Conservation (phyloP, 768 basidiomycete species). For the Krasilnikovozyma curviuscula region DNA sequence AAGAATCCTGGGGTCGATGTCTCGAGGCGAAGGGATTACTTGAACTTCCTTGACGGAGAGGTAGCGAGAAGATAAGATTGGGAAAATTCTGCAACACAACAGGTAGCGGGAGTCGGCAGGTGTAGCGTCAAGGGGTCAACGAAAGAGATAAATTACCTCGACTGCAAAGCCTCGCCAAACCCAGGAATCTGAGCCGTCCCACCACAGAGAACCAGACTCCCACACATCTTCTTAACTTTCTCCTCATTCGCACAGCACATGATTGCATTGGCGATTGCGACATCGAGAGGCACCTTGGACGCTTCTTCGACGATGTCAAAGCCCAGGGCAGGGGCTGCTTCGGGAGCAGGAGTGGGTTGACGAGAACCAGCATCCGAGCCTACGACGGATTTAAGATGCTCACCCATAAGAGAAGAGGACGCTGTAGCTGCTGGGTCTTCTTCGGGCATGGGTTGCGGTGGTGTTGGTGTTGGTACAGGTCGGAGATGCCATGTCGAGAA, state of each 20-base stretch:
- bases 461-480: slow-evolving; percentile 22
- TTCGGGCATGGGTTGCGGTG: not conserved
- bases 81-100: slow-evolving; percentile 33
- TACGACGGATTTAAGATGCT: not conserved
- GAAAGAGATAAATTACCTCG: not conserved
- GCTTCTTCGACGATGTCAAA: slow-evolving; percentile 62
- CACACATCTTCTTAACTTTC: slow-evolving; percentile 69
- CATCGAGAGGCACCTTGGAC: slow-evolving; percentile 73
- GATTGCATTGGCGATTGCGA: slow-evolving; percentile 79
- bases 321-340: slow-evolving; percentile 5
- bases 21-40: slow-evolving; percentile 85
- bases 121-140: not conserved
- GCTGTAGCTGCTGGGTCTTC: not conserved
- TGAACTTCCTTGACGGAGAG: slow-evolving; percentile 36
- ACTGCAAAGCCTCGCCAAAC: slow-evolving; percentile 6
- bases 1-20: slow-evolving; percentile 71
- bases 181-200: slow-evolving; percentile 47
- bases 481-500: slow-evolving; percentile 69
- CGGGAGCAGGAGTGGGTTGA: not conserved
- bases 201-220: slow-evolving; percentile 70
- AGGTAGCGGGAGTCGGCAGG: not conserved
- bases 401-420: not conserved
- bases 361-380: not conserved
- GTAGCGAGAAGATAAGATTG: slow-evolving; percentile 42
- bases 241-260: slow-evolving; percentile 75